Evolutionary conservation across 768 basidiomycete species (phyloP), one percentile per base, ranked within the genome.

Genomic region (Imleria badia): DNA sequence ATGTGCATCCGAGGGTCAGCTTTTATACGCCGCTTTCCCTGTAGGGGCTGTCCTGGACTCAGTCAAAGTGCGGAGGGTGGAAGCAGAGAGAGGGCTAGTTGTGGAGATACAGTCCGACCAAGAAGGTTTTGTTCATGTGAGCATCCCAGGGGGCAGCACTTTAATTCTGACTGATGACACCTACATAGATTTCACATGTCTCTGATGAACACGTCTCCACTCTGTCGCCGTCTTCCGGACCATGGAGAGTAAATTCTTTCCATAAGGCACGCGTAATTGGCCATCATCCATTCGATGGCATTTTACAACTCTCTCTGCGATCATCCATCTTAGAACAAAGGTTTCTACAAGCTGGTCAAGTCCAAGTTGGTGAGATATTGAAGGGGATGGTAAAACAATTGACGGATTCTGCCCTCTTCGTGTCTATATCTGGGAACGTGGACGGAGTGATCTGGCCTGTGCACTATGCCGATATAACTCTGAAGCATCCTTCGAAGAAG

Each of bases 401-500:
- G 45, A 87, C 87, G 3, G 87, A 91, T 53, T 79, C 82, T 33
- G 88, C 83, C 1, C 73, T 99, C 35, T 96, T 97, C 65, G 84
- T 98, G 39, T 85, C 90, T 29, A 76, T 98, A 51, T 84, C 88
- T 6, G 93, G 91, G 6, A 91, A 82, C 55, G 85, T 98, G 31
- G 93, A 97, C 65, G 97, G 91, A 29, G 87, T 97, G 26, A 79
- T 98, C 20, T 97, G 92, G 90, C 94, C 95, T 1, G 82, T 85
- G 56, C 97, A 98, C 67, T 97, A 91, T 67, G 94, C 97, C 12
- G 97, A 99, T 69, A 94, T 98, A 64, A 68, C 76, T n/a, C 79
- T 98, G 62, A 97, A 94, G 67, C 90, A 98, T 67, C 96, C 96
- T 11, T 85, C 92, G 40, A 91, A 86, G 73, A 81, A 87, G 56